Evolutionary conservation across 345 rosid species (phyloP), one percentile per base, ranked within the genome.

Genomic region (Salix viminalis): DNA sequence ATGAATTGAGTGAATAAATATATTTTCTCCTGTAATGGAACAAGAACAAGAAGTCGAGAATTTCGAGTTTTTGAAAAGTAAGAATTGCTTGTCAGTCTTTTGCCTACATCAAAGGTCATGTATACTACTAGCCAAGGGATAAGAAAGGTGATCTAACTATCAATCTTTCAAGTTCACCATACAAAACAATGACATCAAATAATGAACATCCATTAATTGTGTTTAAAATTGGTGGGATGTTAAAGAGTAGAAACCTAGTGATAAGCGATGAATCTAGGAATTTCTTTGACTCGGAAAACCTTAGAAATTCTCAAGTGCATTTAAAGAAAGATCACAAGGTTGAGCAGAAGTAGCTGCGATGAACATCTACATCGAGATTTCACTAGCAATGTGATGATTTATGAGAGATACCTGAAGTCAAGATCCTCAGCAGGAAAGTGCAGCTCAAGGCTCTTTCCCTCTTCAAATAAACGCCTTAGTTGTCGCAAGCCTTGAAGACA

Each of bases 341-440:
- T 61, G 60, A 36, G 18, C 37, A 41, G 23, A 37, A 68, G 65
- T n/a, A 65, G 48, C 67, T 46, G 68, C 42, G 28, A 37, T 14
- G 4, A 18, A 23, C 32, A 28, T 64, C 26, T 54, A 58, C 56
- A 52, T 61, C 7, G n/a, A 71, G 52, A 50, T 8, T 48, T 42
- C 36, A 67, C 10, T 74, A 10, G 71, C 36, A 34, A 34, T 34
- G 0, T 34, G 36, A 34, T n/a, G 36, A 34, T 34, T 34, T 34
- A 34, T 34, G 36, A 23, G 54, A 79, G 32, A 30, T 86, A 94
- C 99, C 98, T 90, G 88, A 96, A 93, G 76, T 98, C 98, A 77
- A 96, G 98, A 89, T 96, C 99, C 87, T 96, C 99, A 23, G 99
- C 98, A 83, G 97, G 99, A 84, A 96, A 93, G 79, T 96, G 98